These are phyloP conservation scores for Cucurbita pepo DNA, from an alignment of 306 rosid genomes.

Conservation along the genomic window DNA sequence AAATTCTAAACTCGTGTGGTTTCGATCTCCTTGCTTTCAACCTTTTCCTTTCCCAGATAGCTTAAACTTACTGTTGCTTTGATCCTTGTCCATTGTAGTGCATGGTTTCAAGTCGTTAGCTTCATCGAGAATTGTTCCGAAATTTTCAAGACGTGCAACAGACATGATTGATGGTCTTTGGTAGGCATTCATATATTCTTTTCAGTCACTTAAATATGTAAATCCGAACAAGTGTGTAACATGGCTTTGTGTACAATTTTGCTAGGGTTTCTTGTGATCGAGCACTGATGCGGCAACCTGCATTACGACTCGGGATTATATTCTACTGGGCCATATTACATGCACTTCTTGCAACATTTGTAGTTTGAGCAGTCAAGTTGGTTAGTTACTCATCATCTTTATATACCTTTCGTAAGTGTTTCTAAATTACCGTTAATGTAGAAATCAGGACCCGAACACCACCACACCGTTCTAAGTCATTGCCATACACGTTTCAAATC, in stretches of 20 bases:
- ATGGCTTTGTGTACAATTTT: conserved; percentile 6
- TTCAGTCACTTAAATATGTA: background rate
- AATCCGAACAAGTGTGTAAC: conserved; percentile 7
- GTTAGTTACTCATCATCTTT: conserved; percentile 11
- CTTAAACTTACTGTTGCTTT: background rate
- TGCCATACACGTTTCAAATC: background rate
- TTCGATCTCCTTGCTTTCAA: background rate
- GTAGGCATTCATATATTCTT: conserved; percentile 25
- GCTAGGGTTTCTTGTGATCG: conserved; percentile 95
- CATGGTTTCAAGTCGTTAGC: conserved; percentile 95
- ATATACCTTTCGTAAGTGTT: no score
- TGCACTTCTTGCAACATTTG: conserved; percentile 64
- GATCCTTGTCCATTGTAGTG: conserved; percentile 25
- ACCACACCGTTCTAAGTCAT: background rate
- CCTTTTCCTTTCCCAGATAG: background rate
- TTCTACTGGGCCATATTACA: conserved; percentile 83
- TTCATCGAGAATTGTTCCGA: conserved; percentile 75
- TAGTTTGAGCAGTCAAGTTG: conserved; percentile 35
- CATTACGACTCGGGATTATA: conserved; percentile 70
- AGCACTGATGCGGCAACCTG: conserved; percentile 81
- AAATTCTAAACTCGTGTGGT: background rate
- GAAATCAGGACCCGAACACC: background rate
- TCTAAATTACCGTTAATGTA: background rate
- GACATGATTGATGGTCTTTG: conserved; percentile 94
- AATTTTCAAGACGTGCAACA: conserved; percentile 69